Evolutionary conservation across 306 rosid genomes (phyloP).

Genomic region (Pyrus betulifolia): DNA sequence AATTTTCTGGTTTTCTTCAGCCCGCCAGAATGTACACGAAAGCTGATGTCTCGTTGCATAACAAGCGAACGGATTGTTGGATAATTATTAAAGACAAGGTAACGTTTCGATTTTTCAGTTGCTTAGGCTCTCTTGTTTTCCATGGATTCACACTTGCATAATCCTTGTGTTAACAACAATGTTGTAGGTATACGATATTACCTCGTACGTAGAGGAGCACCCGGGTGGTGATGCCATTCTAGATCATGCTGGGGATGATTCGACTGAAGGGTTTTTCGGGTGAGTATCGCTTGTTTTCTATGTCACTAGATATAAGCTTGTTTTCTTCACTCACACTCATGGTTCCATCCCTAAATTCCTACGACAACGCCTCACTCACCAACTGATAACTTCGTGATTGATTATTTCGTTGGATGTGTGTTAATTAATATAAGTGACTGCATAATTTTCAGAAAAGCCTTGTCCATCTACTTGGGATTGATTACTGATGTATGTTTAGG

Average conservation of each 20-base stretch:
- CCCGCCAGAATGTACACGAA: constrained; percentile 48
- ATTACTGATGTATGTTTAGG: neutral
- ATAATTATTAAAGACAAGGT: constrained; percentile 88
- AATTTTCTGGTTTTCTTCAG: constrained; percentile 24
- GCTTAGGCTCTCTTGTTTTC: neutral
- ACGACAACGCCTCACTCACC: neutral
- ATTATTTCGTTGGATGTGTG: neutral
- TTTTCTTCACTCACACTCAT: neutral
- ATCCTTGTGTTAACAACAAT: neutral
- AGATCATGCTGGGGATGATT: constrained; percentile 82
- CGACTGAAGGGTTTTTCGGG: constrained; percentile 84
- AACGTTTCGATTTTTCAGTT: neutral
- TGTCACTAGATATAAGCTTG: neutral
- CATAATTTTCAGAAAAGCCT: neutral
- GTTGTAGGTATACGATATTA: constrained; percentile 73
- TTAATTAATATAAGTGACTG: neutral
- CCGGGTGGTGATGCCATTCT: constrained; percentile 98
- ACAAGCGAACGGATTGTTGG: constrained; percentile 87
- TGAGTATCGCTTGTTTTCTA: constrained; percentile 20
- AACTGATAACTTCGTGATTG: neutral
- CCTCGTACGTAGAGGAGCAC: constrained; percentile 92
- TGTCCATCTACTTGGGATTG: neutral
- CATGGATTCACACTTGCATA: neutral
- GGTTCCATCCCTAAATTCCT: neutral
- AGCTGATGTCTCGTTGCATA: constrained; percentile 62